These are phyloP conservation scores for Thecamonas trahens DNA, from an alignment of 78 protist species.

Conservation along the genomic window DNA sequence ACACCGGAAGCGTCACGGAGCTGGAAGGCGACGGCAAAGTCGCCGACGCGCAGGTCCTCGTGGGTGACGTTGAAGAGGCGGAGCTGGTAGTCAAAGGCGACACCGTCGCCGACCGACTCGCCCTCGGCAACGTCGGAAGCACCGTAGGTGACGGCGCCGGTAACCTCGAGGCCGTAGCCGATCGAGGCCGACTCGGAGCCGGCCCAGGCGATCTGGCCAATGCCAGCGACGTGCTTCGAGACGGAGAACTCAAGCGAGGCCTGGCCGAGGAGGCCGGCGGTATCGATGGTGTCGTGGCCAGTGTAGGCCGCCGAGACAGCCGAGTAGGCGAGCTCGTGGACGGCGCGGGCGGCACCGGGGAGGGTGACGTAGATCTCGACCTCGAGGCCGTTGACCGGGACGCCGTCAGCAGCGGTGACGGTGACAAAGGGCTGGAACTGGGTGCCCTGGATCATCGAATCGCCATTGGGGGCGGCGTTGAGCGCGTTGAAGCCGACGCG, in stretches of 20 bases:
- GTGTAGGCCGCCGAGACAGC: too few relatives aligned
- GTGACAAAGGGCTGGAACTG: too few relatives aligned
- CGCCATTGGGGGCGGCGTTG: too few relatives aligned
- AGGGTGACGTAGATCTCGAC: too few relatives aligned
- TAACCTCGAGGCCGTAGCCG: not conserved
- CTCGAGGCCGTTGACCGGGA: too few relatives aligned
- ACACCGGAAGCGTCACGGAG: not conserved
- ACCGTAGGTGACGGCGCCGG: not conserved
- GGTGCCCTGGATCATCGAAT: too few relatives aligned
- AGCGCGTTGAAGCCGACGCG: too few relatives aligned
- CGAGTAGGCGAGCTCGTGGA: too few relatives aligned
- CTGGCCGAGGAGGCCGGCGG: not conserved
- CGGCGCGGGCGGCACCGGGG: too few relatives aligned
- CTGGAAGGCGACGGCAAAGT: not conserved
- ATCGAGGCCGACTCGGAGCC: not conserved
- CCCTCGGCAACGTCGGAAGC: not conserved
- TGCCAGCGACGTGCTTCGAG: not conserved
- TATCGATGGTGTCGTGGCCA: not conserved
- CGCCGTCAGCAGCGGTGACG: too few relatives aligned
- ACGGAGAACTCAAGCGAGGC: not conserved
- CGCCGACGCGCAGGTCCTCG: not conserved
- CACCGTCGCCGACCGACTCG: not conserved
- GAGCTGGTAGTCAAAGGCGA: not conserved
- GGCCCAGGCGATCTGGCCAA: not conserved
- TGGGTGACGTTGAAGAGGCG: not conserved